A percentile compares a stretch with the other conserved stretches of the same genome.
These are phyloP conservation scores for Penicillium glabrum DNA, from an alignment of 2,329 filamentous ascomycete species.

Conservation along the genomic window DNA sequence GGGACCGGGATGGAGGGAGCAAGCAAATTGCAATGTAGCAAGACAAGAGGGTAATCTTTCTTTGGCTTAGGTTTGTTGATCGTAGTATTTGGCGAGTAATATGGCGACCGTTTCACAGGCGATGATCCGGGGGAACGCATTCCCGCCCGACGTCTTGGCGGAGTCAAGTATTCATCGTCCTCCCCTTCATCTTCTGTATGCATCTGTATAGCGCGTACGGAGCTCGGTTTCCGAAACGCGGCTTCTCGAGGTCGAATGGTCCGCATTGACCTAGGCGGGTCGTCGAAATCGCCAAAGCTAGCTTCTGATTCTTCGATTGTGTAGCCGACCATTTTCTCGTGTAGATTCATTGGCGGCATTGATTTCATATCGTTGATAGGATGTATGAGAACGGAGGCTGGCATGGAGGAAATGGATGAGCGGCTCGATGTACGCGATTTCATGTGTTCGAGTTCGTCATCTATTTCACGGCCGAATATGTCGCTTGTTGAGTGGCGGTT, in stretches of 20 bases:
- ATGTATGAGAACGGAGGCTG: slow-evolving; percentile 39
- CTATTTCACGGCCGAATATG: slow-evolving; percentile 24
- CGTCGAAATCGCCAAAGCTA: slow-evolving; percentile 24
- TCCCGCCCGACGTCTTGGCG: slow-evolving; percentile 31
- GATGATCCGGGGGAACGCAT: slow-evolving; percentile 35
- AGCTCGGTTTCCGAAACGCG: slow-evolving; percentile 47
- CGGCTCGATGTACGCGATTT: slow-evolving; percentile 37
- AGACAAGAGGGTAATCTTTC: slow-evolving; percentile 57
- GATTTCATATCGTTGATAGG: slow-evolving; percentile 27
- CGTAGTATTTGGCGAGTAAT: slow-evolving; percentile 33
- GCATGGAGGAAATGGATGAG: slow-evolving; percentile 44
- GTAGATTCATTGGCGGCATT: slow-evolving; percentile 14
- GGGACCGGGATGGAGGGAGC: slow-evolving; percentile 54
- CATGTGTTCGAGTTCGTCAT: slow-evolving; percentile 26
- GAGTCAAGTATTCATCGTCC: slow-evolving; percentile 40
- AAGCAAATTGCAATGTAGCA: slow-evolving; percentile 61
- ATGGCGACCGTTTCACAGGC: slow-evolving; percentile 33
- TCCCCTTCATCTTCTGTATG: slow-evolving; percentile 42
- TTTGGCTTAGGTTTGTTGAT: slow-evolving; percentile 35
- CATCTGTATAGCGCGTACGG: slow-evolving; percentile 47
- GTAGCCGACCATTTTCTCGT: slow-evolving; percentile 24
- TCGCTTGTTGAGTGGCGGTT: slow-evolving; percentile 29
- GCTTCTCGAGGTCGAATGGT: slow-evolving; percentile 35
- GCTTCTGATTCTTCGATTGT: slow-evolving; percentile 21
- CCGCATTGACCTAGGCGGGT: slow-evolving; percentile 21